Evolutionary conservation across 2,329 filamentous ascomycete genomes (phyloP).

Genomic region (Cryphonectria japonica): DNA sequence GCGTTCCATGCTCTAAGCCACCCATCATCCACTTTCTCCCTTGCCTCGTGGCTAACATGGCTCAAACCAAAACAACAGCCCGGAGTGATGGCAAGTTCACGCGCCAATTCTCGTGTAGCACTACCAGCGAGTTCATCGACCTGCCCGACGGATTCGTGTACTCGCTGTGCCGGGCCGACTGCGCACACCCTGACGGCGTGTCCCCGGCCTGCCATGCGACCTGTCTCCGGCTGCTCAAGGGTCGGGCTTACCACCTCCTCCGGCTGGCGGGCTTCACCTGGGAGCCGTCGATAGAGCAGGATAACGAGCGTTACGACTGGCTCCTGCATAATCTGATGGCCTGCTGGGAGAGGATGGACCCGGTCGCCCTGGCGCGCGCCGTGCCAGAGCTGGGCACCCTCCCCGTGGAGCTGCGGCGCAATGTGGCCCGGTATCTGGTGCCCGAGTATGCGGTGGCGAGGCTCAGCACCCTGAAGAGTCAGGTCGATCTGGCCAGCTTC

Average conservation of each 20-base stretch:
- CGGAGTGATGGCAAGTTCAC: background rate
- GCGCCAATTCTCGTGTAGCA: background rate
- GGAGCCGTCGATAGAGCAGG: background rate
- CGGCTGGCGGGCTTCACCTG: background rate
- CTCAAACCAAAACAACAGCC: background rate
- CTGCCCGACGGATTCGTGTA: background rate
- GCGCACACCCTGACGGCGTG: background rate
- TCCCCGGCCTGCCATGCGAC: background rate
- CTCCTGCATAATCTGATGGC: background rate
- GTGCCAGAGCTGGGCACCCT: background rate
- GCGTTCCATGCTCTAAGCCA: background rate
- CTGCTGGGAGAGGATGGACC: background rate
- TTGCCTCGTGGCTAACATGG: too few relatives aligned
- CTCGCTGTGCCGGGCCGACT: background rate
- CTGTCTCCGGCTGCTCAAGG: background rate
- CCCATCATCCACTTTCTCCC: too few relatives aligned
- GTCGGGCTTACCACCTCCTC: background rate
- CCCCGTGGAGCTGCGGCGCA: background rate
- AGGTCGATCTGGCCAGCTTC: background rate
- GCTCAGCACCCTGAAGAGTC: background rate
- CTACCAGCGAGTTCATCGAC: background rate
- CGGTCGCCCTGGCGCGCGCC: background rate
- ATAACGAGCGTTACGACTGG: background rate
- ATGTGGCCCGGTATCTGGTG: background rate
- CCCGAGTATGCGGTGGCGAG: background rate